Base-by-base conservation (phyloP, 1,284 basidiomycete species). In the Pseudozyma hubeiensis region DNA sequence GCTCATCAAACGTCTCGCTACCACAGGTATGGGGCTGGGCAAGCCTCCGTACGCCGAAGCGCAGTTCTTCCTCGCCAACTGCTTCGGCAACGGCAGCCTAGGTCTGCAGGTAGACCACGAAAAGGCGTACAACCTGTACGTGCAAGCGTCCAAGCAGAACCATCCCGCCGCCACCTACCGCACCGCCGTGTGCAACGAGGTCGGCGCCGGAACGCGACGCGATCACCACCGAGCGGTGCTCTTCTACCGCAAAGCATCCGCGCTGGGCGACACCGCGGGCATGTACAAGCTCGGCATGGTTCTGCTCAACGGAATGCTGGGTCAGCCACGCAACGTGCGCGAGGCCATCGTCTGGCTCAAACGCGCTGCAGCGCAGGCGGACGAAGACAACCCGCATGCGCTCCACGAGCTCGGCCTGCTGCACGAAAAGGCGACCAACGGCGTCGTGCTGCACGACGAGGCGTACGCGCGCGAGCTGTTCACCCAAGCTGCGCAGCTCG, bases 221-320 rank as follows among this genome's bases (percentile, higher is more conserved):
- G 96, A 99, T 81, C 90, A 91, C 2, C 88, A 90, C 33, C 89
- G 95, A 37, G 96, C 96, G 4, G 91, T 95, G 45, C 90, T 95
- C 14, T 98, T 99, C 85, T 99, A 98, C 86, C 90, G 95, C 68
- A 98, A 99, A 86, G 93, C 97, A 2, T 94, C 94, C 3, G 94
- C 94, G 0, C 87, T 99, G 34, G 95, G 95, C 35, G 97, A 99
- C 85, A 98, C 95, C 0, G 91, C 96, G 43, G 97, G 95, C 2
- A 99, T 99, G 97, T 99, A 97, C 88, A 99, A 99, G 86, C 89
- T 99, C 14, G 95, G 94, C 14, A 94, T 97, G 91, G 93, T 98
- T 66, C 88, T 97, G 46, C 88, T 99, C 16, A 90, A 93, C 48
- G 96, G 95, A 4, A 85, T 91, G 30, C 88, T 98, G 29, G 92